phyloP scores from a whole-genome alignment of 208 protist genomes.

The Wallacemonas rigidus region DNA sequence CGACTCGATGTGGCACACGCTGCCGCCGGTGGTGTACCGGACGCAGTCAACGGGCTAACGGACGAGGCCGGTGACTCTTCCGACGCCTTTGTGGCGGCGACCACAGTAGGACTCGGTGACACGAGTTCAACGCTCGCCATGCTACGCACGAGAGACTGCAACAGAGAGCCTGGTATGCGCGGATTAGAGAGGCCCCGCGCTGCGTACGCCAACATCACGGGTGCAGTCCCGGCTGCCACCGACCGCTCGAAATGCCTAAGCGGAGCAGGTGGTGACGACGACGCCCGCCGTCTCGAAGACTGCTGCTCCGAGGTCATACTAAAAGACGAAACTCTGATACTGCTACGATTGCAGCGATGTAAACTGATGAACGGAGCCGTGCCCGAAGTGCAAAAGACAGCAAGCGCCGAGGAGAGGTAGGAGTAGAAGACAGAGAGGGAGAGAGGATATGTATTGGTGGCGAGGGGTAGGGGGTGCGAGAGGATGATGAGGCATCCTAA shows the following conservation, averaged over 20 bases:
- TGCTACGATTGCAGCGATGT: no score
- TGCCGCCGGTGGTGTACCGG: neutral
- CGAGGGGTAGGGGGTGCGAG: no score
- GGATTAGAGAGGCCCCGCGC: neutral
- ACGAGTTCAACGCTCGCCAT: neutral
- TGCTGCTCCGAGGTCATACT: slow-evolving; percentile 1
- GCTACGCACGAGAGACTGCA: neutral
- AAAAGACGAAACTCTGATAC: neutral
- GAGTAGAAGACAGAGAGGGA: neutral
- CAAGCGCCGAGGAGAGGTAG: no score
- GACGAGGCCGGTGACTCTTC: no score
- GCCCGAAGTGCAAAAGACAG: no score
- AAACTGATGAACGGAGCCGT: no score
- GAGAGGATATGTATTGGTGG: neutral
- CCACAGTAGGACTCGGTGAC: neutral
- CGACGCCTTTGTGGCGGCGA: neutral
- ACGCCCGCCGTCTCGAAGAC: slow-evolving; percentile 4
- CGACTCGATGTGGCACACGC: neutral
- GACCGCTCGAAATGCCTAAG: slow-evolving; percentile 14
- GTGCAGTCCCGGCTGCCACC: no score
- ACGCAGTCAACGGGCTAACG: no score
- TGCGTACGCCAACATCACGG: neutral
- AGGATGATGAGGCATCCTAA: no score
- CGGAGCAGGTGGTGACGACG: slow-evolving; percentile 11
- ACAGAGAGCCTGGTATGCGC: neutral